Conservation (phyloP, 768 basidiomycete genomes). For the Trametes elegans region DNA sequence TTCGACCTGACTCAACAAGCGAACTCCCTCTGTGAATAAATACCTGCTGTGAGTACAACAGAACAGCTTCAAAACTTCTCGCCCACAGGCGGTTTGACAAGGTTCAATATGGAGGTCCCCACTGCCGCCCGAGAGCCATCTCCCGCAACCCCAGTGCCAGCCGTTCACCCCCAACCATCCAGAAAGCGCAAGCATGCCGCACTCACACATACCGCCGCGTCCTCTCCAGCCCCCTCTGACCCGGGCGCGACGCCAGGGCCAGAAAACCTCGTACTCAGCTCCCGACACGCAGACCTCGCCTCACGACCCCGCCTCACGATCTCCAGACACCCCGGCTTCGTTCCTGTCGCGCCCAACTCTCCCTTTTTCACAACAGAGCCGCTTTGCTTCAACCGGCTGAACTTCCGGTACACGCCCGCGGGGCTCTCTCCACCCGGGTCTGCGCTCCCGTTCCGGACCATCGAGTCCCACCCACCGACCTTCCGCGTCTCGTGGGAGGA, state of each 20-base stretch:
- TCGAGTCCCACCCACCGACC: conserved; percentile 70
- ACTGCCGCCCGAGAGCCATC: conserved; percentile 33
- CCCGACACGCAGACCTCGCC: conserved; percentile 61
- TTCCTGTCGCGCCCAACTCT: conserved; percentile 54
- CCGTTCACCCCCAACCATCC: conserved; percentile 8
- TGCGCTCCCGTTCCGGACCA: conserved; percentile 67
- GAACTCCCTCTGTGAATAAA: neutral
- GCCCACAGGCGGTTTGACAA: conserved; percentile 17
- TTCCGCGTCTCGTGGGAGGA: conserved; percentile 91
- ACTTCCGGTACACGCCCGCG: conserved; percentile 78
- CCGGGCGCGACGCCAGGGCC: conserved; percentile 33
- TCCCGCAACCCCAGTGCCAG: conserved; percentile 32
- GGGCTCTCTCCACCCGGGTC: conserved; percentile 64
- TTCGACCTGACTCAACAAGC: no score
- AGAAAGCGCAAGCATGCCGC: conserved; percentile 59
- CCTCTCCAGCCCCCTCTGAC: conserved; percentile 37
- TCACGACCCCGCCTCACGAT: conserved; percentile 69
- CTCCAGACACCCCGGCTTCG: conserved; percentile 71
- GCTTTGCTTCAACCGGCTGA: conserved; percentile 69
- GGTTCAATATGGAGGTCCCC: conserved; percentile 24
- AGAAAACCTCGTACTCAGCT: conserved; percentile 54
- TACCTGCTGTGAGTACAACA: neutral
- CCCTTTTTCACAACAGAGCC: conserved; percentile 68
- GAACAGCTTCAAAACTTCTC: neutral
- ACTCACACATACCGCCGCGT: conserved; percentile 25